Conservation (phyloP, 139 green algal species). For the Chlorella sp. region DNA sequence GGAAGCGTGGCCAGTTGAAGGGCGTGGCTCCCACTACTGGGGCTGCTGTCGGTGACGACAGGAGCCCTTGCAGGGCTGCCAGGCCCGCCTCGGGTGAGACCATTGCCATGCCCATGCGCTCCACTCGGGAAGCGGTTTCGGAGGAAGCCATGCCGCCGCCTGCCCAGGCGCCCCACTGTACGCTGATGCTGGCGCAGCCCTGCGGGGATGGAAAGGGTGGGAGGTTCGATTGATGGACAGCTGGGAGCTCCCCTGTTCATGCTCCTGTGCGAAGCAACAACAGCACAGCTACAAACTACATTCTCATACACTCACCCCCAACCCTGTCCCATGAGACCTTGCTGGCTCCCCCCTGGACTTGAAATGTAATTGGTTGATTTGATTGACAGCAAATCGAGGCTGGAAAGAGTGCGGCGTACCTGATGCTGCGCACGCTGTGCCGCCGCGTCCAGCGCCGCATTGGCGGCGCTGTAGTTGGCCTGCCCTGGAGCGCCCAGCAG, state of each 20-base stretch:
- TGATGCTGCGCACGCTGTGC: slow-evolving; percentile 25
- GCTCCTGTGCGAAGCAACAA: too few species aligned
- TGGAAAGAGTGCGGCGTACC: background rate
- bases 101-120: slow-evolving; percentile 66
- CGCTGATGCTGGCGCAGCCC: slow-evolving; percentile 26
- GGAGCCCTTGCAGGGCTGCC: slow-evolving; percentile 35
- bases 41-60: background rate
- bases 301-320: too few species aligned
- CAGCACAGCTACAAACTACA: too few species aligned
- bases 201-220: background rate
- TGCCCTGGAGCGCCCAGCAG: slow-evolving; percentile 62
- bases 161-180: slow-evolving; percentile 66
- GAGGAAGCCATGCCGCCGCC: slow-evolving; percentile 53
- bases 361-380: too few species aligned
- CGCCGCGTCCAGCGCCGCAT: slow-evolving; percentile 60
- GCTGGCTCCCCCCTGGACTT: too few species aligned
- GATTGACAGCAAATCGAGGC: background rate
- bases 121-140: slow-evolving; percentile 37
- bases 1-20: slow-evolving; percentile 72
- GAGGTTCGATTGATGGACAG: background rate
- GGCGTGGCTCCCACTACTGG: slow-evolving; percentile 63
- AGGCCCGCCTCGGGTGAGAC: slow-evolving; percentile 48
- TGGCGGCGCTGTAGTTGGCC: slow-evolving; percentile 68
- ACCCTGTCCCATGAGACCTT: too few species aligned
- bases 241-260: too few species aligned